Evolutionary conservation across 345 rosid genomes (phyloP), one percentile per base, ranked within the genome.

Genomic region (Conringia planisiliqua): DNA sequence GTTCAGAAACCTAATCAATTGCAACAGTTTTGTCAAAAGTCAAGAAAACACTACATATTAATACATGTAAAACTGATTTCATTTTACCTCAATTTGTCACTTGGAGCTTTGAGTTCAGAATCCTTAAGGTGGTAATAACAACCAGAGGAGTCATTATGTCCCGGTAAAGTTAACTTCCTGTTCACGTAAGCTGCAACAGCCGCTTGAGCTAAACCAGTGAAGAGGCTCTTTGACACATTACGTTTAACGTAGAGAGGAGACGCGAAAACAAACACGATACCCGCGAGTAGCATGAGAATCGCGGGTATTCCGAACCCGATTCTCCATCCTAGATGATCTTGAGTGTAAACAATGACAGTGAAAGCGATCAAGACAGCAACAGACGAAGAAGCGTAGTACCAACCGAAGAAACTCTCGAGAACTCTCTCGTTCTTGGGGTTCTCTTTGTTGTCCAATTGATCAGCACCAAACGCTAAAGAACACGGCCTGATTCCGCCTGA

Each of bases 401-500:
- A 88, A 46, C 87, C 85, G 5, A 88, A 88, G 85, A 78, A 88
- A 24, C 89, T 84, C 79, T 88, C 89, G 10, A 88, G 72, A 61
- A 84, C 83, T 79, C 86, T 80, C 33, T 82, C 78, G 18, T 86
- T 85, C 60, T 82, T 82, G 3, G 87, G 88, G 64, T 86, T 83
- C 24, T 77, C 83, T 63, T 70, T 82, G 68, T 80, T 79, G 64
- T 81, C 84, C 33, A 87, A 44, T 24, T 89, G 92, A 59, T 86
- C 88, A 47, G 92, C 96, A 42, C 92, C 92, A 77, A 89, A 89
- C 55, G 96, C 96, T 51, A 89, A 46, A 59, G 90, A 89, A 61
- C 91, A 88, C 7, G 96, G 92, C 80, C 90, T 85, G 67, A 90
- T 75, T 18, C 92, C 96, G 4, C 96, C 96, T 13, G 96, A 89